Base-by-base conservation (phyloP, 176 grass and related monocot genomes). In the Olyra latifolia region DNA sequence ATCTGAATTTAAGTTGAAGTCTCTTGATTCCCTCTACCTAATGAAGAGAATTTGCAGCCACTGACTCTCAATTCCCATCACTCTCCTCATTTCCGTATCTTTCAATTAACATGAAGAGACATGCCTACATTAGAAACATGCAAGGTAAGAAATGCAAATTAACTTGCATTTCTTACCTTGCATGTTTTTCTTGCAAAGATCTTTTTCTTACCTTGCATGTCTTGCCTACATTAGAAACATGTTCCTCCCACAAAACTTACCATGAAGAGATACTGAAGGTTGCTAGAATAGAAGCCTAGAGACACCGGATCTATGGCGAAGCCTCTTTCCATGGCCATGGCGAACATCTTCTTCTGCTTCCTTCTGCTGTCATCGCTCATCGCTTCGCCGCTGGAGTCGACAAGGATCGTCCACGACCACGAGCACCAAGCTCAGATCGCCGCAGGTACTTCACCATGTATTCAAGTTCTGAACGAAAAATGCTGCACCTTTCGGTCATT, bases 361-460 rank as follows among this genome's bases (percentile, higher is more conserved):
- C 49, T 47, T 35, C 12, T 81, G 54, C 28, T 48, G 20, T 46
- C 79, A 16, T 59, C 10, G 5, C 52, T 81, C 52, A 70, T 71
- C 2, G 46, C 62, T 41, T 69, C 54, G 32, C 66, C 67, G 16
- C 24, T 71, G 38, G 66, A 60, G 27, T 32, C 53, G 13, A 23
- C 25, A 15, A 69, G 61, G 61, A 76, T 45, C 73, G 1, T 79
- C 61, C 76, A 66, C 7, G 13, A 46, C 61, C 76, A 66, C 4
- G 20, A 35, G 22, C 30, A 27, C 47, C 30, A 17, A 0, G 17
- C 62, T 22, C 63, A 42, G 46, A 16, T 83, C 42, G 48, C 4
- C 3, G 4, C 17, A 67, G 54, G 54, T 71, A 62, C 23, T 61
- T 43, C 46, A 14, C 16, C 43, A 35, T 35, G 32, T 23, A n/a